phyloP scores from a whole-genome alignment of 768 basidiomycete species.

The Serendipita sp. region DNA sequence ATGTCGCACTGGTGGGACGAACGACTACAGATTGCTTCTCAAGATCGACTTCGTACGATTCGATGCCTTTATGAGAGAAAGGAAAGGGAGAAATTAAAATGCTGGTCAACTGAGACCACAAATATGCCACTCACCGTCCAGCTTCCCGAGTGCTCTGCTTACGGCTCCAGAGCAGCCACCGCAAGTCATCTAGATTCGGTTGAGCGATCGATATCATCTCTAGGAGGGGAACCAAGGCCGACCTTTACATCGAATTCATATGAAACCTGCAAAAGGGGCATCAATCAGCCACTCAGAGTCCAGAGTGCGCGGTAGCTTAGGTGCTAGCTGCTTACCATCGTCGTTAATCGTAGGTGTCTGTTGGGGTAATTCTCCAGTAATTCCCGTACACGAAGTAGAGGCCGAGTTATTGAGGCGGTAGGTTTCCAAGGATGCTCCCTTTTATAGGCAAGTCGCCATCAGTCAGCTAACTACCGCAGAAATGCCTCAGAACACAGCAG shows the following conservation, averaged over 20 bases:
- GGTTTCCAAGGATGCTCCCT: neutral
- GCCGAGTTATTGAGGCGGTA: neutral
- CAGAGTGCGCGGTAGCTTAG: neutral
- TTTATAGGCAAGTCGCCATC: neutral
- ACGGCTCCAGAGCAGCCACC: conserved; percentile 74
- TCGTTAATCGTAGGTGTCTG: neutral
- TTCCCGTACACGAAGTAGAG: neutral
- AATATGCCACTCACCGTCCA: conserved; percentile 29
- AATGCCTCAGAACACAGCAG: neutral
- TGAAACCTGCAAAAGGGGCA: neutral
- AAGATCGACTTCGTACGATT: conserved; percentile 43
- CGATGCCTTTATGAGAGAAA: conserved; percentile 28
- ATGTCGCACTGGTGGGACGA: conserved; percentile 32
- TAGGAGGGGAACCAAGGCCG: neutral
- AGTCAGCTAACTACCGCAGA: neutral
- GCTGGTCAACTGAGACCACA: neutral
- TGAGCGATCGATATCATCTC: neutral
- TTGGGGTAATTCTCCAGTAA: neutral
- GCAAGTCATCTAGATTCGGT: conserved; percentile 60
- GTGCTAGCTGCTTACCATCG: neutral
- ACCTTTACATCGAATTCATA: conserved; percentile 2
- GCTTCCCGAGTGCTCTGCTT: conserved; percentile 53
- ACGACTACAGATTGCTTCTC: conserved; percentile 61
- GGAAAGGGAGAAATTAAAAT: neutral
- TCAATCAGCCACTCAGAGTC: neutral